Percentiles rank a stretch among this genome's conserved stretches.
Conservation (phyloP, 2,329 filamentous ascomycete species). For the Tolypocladium album region DNA sequence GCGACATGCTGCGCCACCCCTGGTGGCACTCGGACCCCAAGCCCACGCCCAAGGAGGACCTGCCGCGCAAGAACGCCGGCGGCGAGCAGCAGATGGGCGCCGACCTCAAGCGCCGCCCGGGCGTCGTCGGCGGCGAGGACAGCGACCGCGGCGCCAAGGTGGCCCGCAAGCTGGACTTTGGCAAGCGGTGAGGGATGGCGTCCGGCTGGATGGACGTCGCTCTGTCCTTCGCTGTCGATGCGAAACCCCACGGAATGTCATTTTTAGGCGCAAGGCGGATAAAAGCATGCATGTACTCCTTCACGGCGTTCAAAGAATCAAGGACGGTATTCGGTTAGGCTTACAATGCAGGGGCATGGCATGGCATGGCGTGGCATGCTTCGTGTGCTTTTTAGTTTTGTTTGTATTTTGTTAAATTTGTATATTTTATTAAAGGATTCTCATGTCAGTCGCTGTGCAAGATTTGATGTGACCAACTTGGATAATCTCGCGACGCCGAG, state of each 20-base stretch:
- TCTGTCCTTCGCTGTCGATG: background rate
- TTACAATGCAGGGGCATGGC: background rate
- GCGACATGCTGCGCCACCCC: slow-evolving; percentile 65
- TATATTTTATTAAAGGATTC: no score
- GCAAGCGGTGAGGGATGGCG: slow-evolving; percentile 22
- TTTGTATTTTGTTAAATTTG: no score
- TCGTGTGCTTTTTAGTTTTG: no score
- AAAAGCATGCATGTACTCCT: background rate
- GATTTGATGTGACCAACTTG: no score
- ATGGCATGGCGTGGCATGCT: no score
- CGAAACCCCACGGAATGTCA: background rate
- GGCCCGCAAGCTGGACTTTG: slow-evolving; percentile 75
- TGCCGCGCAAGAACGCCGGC: slow-evolving; percentile 57
- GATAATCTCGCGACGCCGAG: no score
- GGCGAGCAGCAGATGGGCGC: slow-evolving; percentile 67
- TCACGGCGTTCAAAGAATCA: background rate
- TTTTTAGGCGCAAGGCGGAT: background rate
- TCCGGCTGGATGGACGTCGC: background rate
- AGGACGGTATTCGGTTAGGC: background rate
- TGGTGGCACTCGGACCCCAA: slow-evolving; percentile 82
- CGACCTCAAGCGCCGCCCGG: slow-evolving; percentile 64
- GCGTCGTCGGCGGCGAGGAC: slow-evolving; percentile 57
- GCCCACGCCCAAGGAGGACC: slow-evolving; percentile 69
- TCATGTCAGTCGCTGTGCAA: no score
- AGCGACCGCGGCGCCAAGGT: slow-evolving; percentile 62